phyloP scores from a whole-genome alignment of 202 grass and related monocot species.

The Eragrostis tef region DNA sequence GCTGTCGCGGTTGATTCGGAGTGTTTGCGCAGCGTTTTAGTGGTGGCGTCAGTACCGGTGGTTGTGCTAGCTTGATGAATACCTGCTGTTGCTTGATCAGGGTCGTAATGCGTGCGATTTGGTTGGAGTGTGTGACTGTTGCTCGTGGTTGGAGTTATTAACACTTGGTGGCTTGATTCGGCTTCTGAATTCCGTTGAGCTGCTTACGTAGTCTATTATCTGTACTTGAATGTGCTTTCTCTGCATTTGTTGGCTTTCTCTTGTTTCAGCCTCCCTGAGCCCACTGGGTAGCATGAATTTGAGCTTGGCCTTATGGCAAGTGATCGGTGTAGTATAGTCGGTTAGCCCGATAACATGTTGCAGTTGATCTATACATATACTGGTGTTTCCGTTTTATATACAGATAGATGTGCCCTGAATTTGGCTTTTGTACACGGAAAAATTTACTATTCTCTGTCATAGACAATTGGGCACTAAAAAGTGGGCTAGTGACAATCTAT shows the following conservation, averaged over 20 bases:
- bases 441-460: background rate
- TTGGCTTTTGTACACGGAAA: background rate
- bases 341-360: background rate
- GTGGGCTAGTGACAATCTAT: background rate
- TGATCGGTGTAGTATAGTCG: background rate
- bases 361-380: background rate
- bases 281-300: background rate
- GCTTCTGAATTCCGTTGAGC: background rate
- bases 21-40: background rate
- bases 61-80: background rate
- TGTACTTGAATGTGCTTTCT: background rate
- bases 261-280: background rate
- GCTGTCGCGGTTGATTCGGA: background rate
- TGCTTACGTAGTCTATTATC: background rate
- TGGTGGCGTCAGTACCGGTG: background rate
- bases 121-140: background rate
- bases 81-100: background rate
- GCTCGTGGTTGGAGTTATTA: background rate
- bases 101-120: background rate
- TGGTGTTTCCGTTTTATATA: background rate
- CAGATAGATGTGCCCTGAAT: background rate
- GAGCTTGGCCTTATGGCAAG: background rate
- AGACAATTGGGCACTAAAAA: background rate
- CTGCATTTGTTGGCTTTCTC: background rate
- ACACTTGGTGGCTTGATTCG: background rate